Conservation (phyloP, 176 grass and related monocot genomes). For the Aegilops longissima region DNA sequence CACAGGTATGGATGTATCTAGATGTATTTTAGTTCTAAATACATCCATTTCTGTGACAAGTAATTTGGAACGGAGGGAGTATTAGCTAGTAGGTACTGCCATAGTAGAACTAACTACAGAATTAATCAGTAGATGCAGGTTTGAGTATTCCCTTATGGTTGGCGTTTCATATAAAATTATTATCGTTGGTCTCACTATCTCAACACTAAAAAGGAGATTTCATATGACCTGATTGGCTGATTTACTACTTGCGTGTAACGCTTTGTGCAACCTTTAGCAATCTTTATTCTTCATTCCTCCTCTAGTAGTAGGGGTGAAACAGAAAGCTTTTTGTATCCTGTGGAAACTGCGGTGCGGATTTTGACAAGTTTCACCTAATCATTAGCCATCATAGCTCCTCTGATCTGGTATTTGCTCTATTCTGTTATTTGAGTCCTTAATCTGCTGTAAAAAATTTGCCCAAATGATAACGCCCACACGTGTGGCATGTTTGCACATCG, state of each 20-base stretch:
- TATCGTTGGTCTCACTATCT: not conserved
- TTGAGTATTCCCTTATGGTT: not conserved
- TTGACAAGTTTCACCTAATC: not conserved
- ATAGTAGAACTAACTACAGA: not conserved
- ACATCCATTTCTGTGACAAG: too few species aligned
- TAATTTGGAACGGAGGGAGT: too few species aligned
- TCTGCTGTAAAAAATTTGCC: not conserved
- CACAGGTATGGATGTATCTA: too few species aligned
- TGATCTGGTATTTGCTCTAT: not conserved
- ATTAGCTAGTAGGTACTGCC: not conserved
- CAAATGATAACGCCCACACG: too few species aligned
- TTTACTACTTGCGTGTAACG: not conserved
- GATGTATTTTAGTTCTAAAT: too few species aligned
- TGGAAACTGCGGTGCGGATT: not conserved
- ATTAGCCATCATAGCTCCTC: not conserved
- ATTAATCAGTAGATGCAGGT: not conserved
- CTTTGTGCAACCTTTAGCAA: not conserved
- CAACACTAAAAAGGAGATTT: not conserved
- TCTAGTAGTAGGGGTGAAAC: conserved; percentile 9
- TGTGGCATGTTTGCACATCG: too few species aligned
- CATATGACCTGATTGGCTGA: not conserved
- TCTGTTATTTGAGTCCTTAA: not conserved
- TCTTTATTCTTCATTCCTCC: not conserved
- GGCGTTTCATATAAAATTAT: not conserved
- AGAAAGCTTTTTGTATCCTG: not conserved